Evolutionary conservation across 2,329 filamentous ascomycete species (phyloP).

Genomic region (Colletotrichum filicis): DNA sequence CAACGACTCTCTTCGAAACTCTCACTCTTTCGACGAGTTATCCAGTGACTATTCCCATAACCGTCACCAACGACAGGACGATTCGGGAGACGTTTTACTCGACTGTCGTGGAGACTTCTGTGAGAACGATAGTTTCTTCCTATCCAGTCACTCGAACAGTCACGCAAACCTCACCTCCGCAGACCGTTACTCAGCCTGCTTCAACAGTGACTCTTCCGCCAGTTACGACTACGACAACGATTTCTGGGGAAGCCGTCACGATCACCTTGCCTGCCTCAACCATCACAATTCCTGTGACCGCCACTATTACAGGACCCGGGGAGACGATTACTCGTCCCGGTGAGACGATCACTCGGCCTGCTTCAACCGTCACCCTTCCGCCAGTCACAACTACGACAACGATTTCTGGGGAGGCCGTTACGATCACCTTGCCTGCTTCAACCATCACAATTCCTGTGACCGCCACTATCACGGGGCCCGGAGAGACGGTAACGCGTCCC

Average conservation of each 20-base stretch:
- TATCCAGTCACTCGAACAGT: too few relatives aligned
- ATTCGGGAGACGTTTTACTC: conserved; percentile 22
- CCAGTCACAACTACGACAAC: conserved; percentile 2
- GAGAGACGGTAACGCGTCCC: too few relatives aligned
- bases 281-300: conserved; percentile 36
- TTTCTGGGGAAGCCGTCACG: not conserved
- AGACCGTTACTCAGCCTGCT: too few relatives aligned
- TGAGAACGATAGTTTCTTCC: conserved; percentile 13
- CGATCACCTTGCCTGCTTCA: conserved; percentile 3
- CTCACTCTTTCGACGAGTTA: conserved; percentile 35
- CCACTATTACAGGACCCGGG: conserved; percentile 38
- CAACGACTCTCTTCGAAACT: conserved; percentile 30
- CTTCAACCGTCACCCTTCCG: conserved; percentile 10
- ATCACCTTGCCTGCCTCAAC: conserved; percentile 18
- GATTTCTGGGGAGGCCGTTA: not conserved
- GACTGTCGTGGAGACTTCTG: conserved; percentile 11
- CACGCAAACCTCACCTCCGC: too few relatives aligned
- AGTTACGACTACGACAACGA: not conserved
- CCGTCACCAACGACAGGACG: conserved; percentile 29
- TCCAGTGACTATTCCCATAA: conserved; percentile 36
- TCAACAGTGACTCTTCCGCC: conserved; percentile 13
- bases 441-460: conserved; percentile 37
- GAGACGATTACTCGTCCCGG: too few relatives aligned
- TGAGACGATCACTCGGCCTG: too few relatives aligned
- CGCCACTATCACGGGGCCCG: conserved; percentile 38